Evolutionary conservation across 2,329 filamentous ascomycete genomes (phyloP).

Genomic region (Bipolaris bicolor): DNA sequence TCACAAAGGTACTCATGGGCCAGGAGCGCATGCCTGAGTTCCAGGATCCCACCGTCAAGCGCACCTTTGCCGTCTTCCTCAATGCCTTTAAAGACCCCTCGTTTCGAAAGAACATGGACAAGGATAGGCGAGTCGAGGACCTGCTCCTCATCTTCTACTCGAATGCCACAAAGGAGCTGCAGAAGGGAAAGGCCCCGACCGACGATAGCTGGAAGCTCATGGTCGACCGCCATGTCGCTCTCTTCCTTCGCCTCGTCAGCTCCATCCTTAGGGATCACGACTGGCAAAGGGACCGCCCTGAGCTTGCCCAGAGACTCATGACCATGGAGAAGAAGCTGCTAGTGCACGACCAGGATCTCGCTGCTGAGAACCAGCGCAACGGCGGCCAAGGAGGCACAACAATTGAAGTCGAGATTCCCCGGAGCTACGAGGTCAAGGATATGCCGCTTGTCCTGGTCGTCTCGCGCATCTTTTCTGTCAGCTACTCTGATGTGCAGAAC

Average conservation of each 20-base stretch:
- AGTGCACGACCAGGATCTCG: slow-evolving; percentile 89
- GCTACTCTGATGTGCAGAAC: slow-evolving; percentile 78
- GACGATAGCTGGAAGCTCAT: slow-evolving; percentile 91
- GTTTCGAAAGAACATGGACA: slow-evolving; percentile 90
- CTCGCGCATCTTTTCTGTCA: slow-evolving; percentile 81
- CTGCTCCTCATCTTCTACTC: slow-evolving; percentile 96
- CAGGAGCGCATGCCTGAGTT: slow-evolving; percentile 86
- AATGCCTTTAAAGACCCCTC: slow-evolving; percentile 88
- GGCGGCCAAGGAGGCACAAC: slow-evolving; percentile 66
- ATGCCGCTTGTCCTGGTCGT: slow-evolving; percentile 94
- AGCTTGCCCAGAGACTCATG: slow-evolving; percentile 77
- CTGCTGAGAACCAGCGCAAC: slow-evolving; percentile 64
- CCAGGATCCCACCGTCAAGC: slow-evolving; percentile 86
- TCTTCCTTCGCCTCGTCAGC: slow-evolving; percentile 88
- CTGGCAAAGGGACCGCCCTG: slow-evolving; percentile 82
- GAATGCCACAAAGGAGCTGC: slow-evolving; percentile 87
- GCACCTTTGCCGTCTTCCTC: slow-evolving; percentile 92
- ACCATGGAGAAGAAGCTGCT: slow-evolving; percentile 92
- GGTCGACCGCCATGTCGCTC: slow-evolving; percentile 90
- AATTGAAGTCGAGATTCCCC: slow-evolving; percentile 80
- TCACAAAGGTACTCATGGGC: slow-evolving; percentile 80
- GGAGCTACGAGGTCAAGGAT: slow-evolving; percentile 93
- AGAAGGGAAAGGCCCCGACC: slow-evolving; percentile 74
- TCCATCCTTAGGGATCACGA: slow-evolving; percentile 82
- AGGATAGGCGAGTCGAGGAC: slow-evolving; percentile 90